A percentile compares a stretch with the other conserved stretches of the same genome.
phyloP scores from a whole-genome alignment of 768 basidiomycete genomes.

The Strobilomyces confusus region DNA sequence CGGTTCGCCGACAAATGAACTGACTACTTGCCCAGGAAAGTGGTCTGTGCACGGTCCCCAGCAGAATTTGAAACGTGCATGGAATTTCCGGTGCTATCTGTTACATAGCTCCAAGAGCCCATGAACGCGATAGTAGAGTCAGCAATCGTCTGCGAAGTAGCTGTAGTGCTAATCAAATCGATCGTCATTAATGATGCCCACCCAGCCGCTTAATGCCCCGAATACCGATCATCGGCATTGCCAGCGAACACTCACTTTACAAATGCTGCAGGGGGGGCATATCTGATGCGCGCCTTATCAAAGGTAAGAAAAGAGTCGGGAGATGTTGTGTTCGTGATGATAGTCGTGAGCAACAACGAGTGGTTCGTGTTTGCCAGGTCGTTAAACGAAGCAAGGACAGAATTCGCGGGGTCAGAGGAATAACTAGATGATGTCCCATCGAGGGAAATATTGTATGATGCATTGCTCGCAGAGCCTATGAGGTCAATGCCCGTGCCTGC shows the following conservation, averaged over 20 bases:
- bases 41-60: constrained; percentile 43
- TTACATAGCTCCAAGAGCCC: constrained; percentile 52
- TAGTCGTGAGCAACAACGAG: constrained; percentile 50
- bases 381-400: constrained; percentile 47
- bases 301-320: constrained; percentile 46
- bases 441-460: constrained; percentile 46
- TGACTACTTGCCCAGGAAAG: constrained; percentile 45
- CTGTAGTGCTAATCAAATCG: constrained; percentile 31
- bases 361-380: constrained; percentile 49
- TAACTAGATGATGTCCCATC: constrained; percentile 41
- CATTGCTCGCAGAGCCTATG: constrained; percentile 44
- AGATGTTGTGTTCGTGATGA: constrained; percentile 32
- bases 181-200: constrained; percentile 20
- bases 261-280: constrained; percentile 29
- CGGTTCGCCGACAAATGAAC: neutral
- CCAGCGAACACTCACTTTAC: constrained; percentile 33
- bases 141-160: constrained; percentile 36
- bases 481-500: constrained; percentile 65
- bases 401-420: constrained; percentile 25
- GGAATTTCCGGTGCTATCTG: constrained; percentile 27
- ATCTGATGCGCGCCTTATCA: constrained; percentile 51
- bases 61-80: constrained; percentile 34
- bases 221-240: constrained; percentile 4
- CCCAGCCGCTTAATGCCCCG: neutral
- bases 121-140: constrained; percentile 46